Base-by-base conservation (phyloP, 2,329 filamentous ascomycete genomes). In the Colletotrichum caudatum region DNA sequence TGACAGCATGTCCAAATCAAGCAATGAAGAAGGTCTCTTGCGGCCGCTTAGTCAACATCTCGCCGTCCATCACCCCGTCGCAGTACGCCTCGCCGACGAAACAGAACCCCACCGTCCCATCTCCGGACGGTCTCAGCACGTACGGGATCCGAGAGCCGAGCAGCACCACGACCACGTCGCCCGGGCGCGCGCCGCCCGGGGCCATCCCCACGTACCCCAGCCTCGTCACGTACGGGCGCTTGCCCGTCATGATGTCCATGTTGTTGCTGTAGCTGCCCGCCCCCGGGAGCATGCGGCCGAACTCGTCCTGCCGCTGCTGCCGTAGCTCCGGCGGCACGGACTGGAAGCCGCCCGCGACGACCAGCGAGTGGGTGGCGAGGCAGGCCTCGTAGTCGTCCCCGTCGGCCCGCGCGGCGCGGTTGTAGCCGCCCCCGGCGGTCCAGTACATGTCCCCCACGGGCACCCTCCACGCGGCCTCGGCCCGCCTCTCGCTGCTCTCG, bases 51-150 rank as follows among this genome's bases (percentile, higher is more conserved):
- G 50, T 71, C 59, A 60, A 54, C 50, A 69, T 60, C 46, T 74
- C 67, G n/a, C 71, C 73, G 37, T 74, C 61, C 67, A 72, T 72
- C 44, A 64, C 35, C 26, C 71, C 59, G 14, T 73, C 66, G 23
- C 70, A 74, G 46, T 73, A 68, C 23, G 64, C 61, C 37, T 69
- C 67, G 5, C 57, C 73, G 23, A 72, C 67, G 51, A 73, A 71
- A 51, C 48, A 37, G 33, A n/a, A 72, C 26, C 35, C 53, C 41
- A 53, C 53, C 41, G 58, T 68, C 68, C 71, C 66, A 37, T 72
- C 57, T 54, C 65, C 46, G 46, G 69, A 61, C 39, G 73, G 71
- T 66, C 73, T 71, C 60, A 74, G 67, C 35, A 72, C 64, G 44
- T 73, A 66, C 33, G 71, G 67, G 18, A 73, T 72, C 39, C 64